Percentiles rank a stretch among this genome's conserved stretches.
Evolutionary conservation across 371 early-diverging fungal species (phyloP).

Genomic region (Rhizopus arrhizus): DNA sequence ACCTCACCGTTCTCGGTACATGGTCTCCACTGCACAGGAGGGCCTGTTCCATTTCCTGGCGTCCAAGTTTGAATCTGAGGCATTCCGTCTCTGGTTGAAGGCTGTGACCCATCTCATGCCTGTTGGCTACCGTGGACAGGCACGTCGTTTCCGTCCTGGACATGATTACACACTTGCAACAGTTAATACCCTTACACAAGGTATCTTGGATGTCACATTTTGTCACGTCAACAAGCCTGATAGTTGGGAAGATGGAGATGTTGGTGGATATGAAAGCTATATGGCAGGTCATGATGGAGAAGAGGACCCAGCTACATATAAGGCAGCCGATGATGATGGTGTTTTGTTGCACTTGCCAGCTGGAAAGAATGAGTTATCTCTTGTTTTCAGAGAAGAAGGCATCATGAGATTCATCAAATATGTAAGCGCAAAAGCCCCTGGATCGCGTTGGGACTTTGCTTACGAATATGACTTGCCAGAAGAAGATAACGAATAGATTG

Average conservation of each 20-base stretch:
- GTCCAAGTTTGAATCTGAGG: conserved; percentile 25
- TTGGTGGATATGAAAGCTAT: conserved; percentile 80
- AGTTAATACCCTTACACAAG: conserved; percentile 20
- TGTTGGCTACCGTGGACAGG: conserved; percentile 33
- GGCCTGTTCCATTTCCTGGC: conserved; percentile 18
- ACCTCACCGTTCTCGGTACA: conserved; percentile 59
- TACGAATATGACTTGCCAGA: conserved; percentile 56
- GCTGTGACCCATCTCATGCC: conserved; percentile 33
- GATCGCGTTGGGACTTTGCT: conserved; percentile 80
- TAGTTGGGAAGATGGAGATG: conserved; percentile 63
- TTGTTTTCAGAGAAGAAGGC: conserved; percentile 71
- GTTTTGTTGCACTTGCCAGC: conserved; percentile 70
- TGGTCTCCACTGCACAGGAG: conserved; percentile 30
- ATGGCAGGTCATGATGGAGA: conserved; percentile 66
- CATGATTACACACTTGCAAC: conserved; percentile 70
- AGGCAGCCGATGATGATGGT: conserved; percentile 55
- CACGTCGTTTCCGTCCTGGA: conserved; percentile 68
- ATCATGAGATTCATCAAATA: conserved; percentile 80
- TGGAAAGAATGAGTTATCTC: conserved; percentile 60
- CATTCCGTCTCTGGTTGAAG: conserved; percentile 52
- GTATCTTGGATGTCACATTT: conserved; percentile 56
- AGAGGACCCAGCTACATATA: conserved; percentile 73
- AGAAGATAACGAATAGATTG: neutral
- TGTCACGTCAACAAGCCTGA: conserved; percentile 33
- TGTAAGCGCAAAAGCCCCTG: conserved; percentile 68